Evolutionary conservation across 2,329 filamentous ascomycete genomes (phyloP), one percentile per base, ranked within the genome.

Genomic region (Hypoxylon rubiginosum): DNA sequence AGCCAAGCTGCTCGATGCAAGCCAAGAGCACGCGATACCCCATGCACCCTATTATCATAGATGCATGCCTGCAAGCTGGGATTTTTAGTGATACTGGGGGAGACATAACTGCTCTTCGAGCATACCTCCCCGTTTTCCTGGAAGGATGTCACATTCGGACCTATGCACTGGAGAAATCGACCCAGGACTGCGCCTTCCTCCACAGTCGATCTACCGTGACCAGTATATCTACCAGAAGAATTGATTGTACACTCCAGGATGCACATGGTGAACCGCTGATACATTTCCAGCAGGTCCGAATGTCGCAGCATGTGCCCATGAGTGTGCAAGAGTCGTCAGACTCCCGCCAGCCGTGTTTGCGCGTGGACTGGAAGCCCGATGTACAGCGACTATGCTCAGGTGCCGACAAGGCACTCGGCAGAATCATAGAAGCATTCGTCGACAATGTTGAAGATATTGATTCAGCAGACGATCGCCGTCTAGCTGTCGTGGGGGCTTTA

Each of bases 351-450:
- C 71, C 71, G 0, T 36, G 15, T 5, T 43, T 73, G 0, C 57
- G 68, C 0, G 56, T 71, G 0, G 19, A 15, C 24, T 73, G 71
- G 71, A 71, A 68, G 26, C 71, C 70, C 1, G 70, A 73, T 39
- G 51, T 72, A 8, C 1, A 36, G 7, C 41, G 61, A 11, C 36
- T 71, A 1, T 4, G 34, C 13, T 15, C 26, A 13, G 56, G 26
- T 3, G 26, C 26, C 9, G 63, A 60, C 9, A 15, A 11, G 2
- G 11, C 48, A 5, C 8, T 71, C 8, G 19, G 45, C 2, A 7
- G 24, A 0, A 71, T 69, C 41, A 21, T 71, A 4, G 11, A 28
- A 3, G 36, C 32, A 1, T 53, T 41, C 15, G 32, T 48, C 2
- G n/a, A 17, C 2, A 15, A 17, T 2, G 19, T 49, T 3, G 10